These are phyloP conservation scores for Epichloe baconii DNA, from an alignment of 2,329 filamentous ascomycete genomes.

Conservation along the genomic window DNA sequence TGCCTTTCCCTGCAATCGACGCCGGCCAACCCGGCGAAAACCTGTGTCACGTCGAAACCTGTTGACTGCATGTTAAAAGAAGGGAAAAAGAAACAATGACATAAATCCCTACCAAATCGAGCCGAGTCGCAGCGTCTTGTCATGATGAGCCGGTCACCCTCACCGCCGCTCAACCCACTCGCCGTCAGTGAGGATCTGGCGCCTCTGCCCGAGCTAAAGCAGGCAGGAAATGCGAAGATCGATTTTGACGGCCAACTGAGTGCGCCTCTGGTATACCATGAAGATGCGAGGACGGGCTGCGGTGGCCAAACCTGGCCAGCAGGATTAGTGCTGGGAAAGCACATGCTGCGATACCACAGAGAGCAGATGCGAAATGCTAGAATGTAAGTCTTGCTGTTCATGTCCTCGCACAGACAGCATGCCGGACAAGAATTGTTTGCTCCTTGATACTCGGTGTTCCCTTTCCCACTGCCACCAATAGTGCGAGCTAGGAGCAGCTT, in stretches of 20 bases:
- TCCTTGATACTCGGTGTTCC: too few species aligned
- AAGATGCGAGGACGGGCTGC: constrained; percentile 79
- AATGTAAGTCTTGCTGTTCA: constrained; percentile 47
- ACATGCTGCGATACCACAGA: constrained; percentile 64
- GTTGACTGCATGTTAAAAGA: constrained; percentile 17
- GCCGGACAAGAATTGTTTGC: too few species aligned
- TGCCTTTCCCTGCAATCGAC: background rate
- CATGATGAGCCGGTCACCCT: constrained; percentile 23
- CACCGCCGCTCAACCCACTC: constrained; percentile 37
- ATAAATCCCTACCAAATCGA: background rate
- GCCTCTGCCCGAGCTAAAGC: constrained; percentile 48
- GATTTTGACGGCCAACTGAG: constrained; percentile 64
- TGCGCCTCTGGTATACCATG: constrained; percentile 60
- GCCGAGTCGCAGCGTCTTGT: background rate
- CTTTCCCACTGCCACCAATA: too few species aligned
- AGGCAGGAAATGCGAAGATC: constrained; percentile 36
- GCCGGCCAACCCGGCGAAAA: background rate
- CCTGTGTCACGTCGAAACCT: constrained; percentile 2
- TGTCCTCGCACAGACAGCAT: too few species aligned
- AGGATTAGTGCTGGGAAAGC: constrained; percentile 75
- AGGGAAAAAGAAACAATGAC: background rate
- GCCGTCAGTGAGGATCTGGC: constrained; percentile 40
- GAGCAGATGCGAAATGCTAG: constrained; percentile 49
- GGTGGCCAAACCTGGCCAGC: constrained; percentile 93
- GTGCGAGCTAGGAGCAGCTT: too few species aligned